Evolutionary conservation across 768 basidiomycete species (phyloP).

Genomic region (Tulasnella sp.): DNA sequence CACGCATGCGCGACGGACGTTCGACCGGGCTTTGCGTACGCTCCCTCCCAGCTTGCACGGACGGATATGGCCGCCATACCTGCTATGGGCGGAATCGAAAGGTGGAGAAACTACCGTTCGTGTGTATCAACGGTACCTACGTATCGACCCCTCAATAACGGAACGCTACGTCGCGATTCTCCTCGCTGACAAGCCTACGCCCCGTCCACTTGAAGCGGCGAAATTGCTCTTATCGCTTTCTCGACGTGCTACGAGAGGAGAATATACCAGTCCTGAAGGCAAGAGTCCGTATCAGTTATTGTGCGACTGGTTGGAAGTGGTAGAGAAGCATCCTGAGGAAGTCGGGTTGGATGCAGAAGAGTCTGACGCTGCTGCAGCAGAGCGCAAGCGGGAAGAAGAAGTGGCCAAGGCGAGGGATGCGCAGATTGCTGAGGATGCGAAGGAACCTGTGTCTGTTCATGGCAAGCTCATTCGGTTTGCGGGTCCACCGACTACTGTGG

Average conservation of each 20-base stretch:
- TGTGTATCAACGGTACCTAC: constrained; percentile 81
- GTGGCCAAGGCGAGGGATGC: constrained; percentile 37
- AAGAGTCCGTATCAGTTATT: constrained; percentile 94
- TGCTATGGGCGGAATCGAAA: constrained; percentile 78
- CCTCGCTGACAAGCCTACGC: constrained; percentile 36
- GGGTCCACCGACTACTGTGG: constrained; percentile 37
- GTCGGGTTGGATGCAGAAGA: constrained; percentile 80
- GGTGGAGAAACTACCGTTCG: constrained; percentile 67
- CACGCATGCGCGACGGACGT: constrained; percentile 87
- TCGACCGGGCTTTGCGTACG: constrained; percentile 86
- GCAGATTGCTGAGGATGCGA: constrained; percentile 25
- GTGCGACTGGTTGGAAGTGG: constrained; percentile 82
- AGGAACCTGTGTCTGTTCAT: constrained; percentile 34
- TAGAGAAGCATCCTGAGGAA: constrained; percentile 81
- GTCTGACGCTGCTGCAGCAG: constrained; percentile 45
- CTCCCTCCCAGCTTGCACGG: constrained; percentile 85
- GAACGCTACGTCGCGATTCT: constrained; percentile 65
- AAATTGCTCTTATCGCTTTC: constrained; percentile 79
- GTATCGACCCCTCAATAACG: constrained; percentile 66
- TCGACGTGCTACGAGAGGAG: constrained; percentile 68
- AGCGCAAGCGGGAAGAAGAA: constrained; percentile 36
- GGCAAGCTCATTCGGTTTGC: constrained; percentile 61
- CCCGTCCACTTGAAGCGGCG: constrained; percentile 83
- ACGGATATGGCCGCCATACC: constrained; percentile 85
- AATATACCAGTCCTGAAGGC: constrained; percentile 77